phyloP scores from a whole-genome alignment of 2,329 filamentous ascomycete species.

The Hypoxylon sp. region DNA sequence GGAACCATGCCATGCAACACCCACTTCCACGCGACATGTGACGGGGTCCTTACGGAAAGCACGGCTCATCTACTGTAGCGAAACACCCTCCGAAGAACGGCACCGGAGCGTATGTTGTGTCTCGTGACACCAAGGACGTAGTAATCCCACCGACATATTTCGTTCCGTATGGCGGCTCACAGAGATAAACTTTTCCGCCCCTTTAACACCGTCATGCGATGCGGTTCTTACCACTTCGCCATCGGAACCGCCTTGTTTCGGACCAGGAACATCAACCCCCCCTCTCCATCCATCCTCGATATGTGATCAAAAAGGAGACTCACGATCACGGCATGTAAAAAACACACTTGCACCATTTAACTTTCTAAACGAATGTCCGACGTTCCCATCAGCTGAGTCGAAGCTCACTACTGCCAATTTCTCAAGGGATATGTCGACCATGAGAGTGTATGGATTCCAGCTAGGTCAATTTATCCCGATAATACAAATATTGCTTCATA shows the following conservation, averaged over 20 bases:
- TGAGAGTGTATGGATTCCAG: conserved; percentile 2
- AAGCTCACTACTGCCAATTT: conserved; percentile 8
- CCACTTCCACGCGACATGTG: conserved; percentile 34
- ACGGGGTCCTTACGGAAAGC: conserved; percentile 30
- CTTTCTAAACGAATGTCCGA: conserved; percentile 3
- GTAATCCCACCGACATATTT: conserved; percentile 35
- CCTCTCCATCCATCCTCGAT: conserved; percentile 16
- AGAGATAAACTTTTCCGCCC: conserved; percentile 27
- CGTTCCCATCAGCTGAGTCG: conserved; percentile 5
- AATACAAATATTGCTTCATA: conserved; percentile 5
- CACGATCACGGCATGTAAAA: conserved; percentile 10
- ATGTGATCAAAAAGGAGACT: conserved; percentile 5
- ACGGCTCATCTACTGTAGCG: conserved; percentile 24
- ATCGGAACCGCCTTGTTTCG: conserved; percentile 9
- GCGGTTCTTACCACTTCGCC: conserved; percentile 16
- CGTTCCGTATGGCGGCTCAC: conserved; percentile 30
- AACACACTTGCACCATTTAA: background rate
- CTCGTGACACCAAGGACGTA: conserved; percentile 37
- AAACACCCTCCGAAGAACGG: conserved; percentile 29
- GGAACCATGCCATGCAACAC: conserved; percentile 30
- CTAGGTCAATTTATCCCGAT: background rate
- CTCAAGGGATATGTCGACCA: conserved; percentile 7
- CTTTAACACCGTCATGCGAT: conserved; percentile 30
- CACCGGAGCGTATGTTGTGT: conserved; percentile 36
- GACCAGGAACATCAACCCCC: conserved; percentile 8